A percentile compares a stretch with the other conserved stretches of the same genome.
These are phyloP conservation scores for Eutrema salsugineum DNA, from an alignment of 441 rosid species.

Conservation along the genomic window DNA sequence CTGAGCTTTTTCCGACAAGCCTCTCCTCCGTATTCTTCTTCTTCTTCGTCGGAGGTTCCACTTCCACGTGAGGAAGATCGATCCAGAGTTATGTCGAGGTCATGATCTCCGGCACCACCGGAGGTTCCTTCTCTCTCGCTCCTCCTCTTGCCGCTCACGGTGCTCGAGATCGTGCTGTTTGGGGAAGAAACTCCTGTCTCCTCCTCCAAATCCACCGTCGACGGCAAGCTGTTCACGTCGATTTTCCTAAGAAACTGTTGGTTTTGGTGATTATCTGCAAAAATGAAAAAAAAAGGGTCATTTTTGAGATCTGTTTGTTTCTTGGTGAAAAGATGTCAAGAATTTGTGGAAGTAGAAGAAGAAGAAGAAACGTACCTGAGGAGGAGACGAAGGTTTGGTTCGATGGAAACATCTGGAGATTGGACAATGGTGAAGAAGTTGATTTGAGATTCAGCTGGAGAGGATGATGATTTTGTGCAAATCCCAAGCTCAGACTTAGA, in stretches of 20 bases:
- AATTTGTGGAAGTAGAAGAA: not conserved
- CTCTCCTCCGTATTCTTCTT: constrained; percentile 69
- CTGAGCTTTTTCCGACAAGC: constrained; percentile 85
- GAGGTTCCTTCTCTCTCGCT: constrained; percentile 65
- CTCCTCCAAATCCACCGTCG: constrained; percentile 64
- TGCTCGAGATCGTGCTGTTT: constrained; percentile 78
- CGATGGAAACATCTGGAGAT: constrained; percentile 54
- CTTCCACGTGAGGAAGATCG: constrained; percentile 72
- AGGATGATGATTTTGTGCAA: constrained; percentile 36
- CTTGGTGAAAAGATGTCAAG: not conserved
- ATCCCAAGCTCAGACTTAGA: constrained; percentile 70
- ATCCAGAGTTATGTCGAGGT: constrained; percentile 53
- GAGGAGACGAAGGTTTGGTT: constrained; percentile 41
- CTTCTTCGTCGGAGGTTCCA: constrained; percentile 61
- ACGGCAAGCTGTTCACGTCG: constrained; percentile 76
- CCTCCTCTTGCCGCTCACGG: constrained; percentile 78
- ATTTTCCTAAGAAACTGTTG: constrained; percentile 56
- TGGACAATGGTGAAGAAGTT: constrained; percentile 33
- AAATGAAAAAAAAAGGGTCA: not conserved
- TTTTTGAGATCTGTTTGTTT: constrained; percentile 4
- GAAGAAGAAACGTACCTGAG: constrained; percentile 42
- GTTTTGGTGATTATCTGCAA: constrained; percentile 26
- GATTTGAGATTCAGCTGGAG: constrained; percentile 40
- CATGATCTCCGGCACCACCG: constrained; percentile 33
- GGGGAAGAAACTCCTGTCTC: constrained; percentile 88